phyloP scores from a whole-genome alignment of 495 filamentous ascomycete species.

The Patellaria atrata region DNA sequence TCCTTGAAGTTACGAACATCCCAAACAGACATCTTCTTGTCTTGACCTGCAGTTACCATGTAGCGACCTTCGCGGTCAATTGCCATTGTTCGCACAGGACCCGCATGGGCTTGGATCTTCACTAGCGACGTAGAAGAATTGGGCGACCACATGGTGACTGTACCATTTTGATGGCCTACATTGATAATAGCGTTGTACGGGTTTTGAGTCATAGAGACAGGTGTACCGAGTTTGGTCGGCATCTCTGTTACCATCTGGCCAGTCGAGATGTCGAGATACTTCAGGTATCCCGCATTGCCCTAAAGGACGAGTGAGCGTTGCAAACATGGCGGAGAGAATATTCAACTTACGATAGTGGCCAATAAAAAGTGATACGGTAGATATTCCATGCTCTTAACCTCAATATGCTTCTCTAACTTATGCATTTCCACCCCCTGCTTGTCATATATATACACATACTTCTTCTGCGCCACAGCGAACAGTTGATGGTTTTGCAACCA shows the following conservation, averaged over 20 bases:
- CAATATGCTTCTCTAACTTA: constrained; percentile 73
- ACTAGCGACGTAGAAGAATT: constrained; percentile 76
- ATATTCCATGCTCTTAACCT: constrained; percentile 92
- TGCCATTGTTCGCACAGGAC: constrained; percentile 76
- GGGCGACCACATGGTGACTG: constrained; percentile 90
- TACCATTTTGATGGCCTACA: constrained; percentile 84
- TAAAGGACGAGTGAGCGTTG: constrained; percentile 23
- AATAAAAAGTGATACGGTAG: constrained; percentile 92
- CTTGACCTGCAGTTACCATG: constrained; percentile 89
- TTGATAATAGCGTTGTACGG: constrained; percentile 83
- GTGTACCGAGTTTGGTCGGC: constrained; percentile 67
- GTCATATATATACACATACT: constrained; percentile 92
- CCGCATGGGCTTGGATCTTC: constrained; percentile 85
- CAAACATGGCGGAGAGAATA: constrained; percentile 2
- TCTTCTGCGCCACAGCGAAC: constrained; percentile 97
- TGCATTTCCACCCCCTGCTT: constrained; percentile 78
- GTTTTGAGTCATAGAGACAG: constrained; percentile 76
- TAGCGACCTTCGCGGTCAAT: constrained; percentile 84
- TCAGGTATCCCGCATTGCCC: constrained; percentile 72
- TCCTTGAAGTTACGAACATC: constrained; percentile 90
- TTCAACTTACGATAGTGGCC: constrained; percentile 54
- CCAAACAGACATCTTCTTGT: constrained; percentile 87
- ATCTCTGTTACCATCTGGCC: constrained; percentile 73
- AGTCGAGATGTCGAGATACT: constrained; percentile 91
- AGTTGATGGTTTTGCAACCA: constrained; percentile 95